Evolutionary conservation across 768 basidiomycete genomes (phyloP), one percentile per base, ranked within the genome.

Genomic region (Boletus tomentosulus): DNA sequence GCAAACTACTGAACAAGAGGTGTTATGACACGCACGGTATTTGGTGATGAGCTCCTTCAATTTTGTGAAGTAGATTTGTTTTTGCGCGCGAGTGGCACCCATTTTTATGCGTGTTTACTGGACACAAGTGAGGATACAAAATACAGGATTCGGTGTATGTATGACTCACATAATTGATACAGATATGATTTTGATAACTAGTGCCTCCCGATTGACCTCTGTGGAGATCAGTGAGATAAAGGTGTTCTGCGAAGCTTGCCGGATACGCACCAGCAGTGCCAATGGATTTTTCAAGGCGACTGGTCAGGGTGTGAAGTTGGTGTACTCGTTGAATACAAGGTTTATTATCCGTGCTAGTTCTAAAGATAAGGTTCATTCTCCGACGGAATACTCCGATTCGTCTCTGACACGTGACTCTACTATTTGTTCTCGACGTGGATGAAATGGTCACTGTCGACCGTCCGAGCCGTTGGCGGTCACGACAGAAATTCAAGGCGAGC

Each of bases 171-270:
- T 57, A 38, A 51, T 57, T 51, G 57, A 62, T 63, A 51, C 55
- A 61, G 41, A 50, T 19, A 19, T 61, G 55, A 47, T 52, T 59
- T 62, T 62, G 39, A 54, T 62, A 55, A 66, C 71, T 76, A 83
- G 77, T 79, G 88, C 90, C 90, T 92, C 90, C 90, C 90, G 64
- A 89, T 89, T 92, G 89, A 88, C 89, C 90, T 89, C 89, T 87
- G 39, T 31, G 2, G 25, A 47, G n/a, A 60, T 19, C 6, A 24
- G 30, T 69, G 39, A 66, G 63, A 15, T 4, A 22, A 35, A 25
- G 11, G 2, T 22, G 16, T 12, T 24, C 2, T 10, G 30, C 25
- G 45, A 50, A 35, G 33, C 13, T 12, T 12, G 13, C 19, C 22
- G 19, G 42, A 73, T 78, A 35, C 25, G 39, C 69, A 86, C 88